Evolutionary conservation across 2,329 filamentous ascomycete genomes (phyloP), one percentile per base, ranked within the genome.

Genomic region (Pseudopyrenochaeta lycopersici): DNA sequence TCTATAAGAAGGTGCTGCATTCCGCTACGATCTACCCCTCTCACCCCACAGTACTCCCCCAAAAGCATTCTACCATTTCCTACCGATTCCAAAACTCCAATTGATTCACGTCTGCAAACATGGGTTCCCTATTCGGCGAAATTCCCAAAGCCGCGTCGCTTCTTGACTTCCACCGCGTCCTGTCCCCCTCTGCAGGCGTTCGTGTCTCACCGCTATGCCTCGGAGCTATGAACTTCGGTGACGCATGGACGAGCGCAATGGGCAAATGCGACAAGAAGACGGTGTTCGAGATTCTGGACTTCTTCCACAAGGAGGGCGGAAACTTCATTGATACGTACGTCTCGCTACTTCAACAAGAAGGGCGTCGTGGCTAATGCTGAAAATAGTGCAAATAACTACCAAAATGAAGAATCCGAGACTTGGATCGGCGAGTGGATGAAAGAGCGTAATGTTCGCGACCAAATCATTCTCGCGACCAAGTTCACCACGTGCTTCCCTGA

Each of bases 401-500:
- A 81, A 47, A 60, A 73, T 31, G 80, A 79, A 59, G 75, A 84
- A 58, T 80, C 76, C 10, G 82, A 84, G 61, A 62, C 45, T 0
- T 80, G 76, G 76, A 70, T 84, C 14, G 81, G 81, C 29, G 81
- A 83, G 53, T 84, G 82, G 82, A 76, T 84, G 76, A 68, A 76
- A 4, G 42, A 66, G 27, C 76, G 77, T 40, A 66, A 73, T 10
- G 76, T 75, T 39, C 78, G 81, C 7, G 80, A 84, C 58, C 67
- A 84, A 58, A 79, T 85, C 41, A 80, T 85, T 29, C 62, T 86
- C 17, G 81, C 83, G 0, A 85, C 83, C 15, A 85, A 85, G 64
- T 86, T 79, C 68, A 80, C 80, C 1, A 74, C 70, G 0, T 56
- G 49, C 32, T 72, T 61, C 40, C 66, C 66, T 1, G 47, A 69